Evolutionary conservation across 1,139 yeast genomes (phyloP).

Genomic region (Hyphopichia burtonii): DNA sequence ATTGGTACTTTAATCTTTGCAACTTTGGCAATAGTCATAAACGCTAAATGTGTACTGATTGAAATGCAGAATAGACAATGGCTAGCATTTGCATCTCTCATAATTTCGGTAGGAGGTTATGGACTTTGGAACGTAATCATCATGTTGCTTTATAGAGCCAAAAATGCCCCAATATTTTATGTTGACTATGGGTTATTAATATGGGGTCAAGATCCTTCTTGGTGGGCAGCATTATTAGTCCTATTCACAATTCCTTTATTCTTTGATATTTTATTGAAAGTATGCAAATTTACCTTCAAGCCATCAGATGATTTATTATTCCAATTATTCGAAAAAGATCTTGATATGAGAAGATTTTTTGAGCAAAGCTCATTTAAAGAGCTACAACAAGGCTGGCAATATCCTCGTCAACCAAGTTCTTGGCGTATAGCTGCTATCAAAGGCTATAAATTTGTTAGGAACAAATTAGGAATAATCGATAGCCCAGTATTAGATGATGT

Average conservation of each 20-base stretch:
- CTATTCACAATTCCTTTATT: conserved; percentile 57
- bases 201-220: conserved; percentile 76
- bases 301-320: conserved; percentile 82
- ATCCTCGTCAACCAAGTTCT: conserved; percentile 46
- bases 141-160: conserved; percentile 62
- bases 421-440: conserved; percentile 14
- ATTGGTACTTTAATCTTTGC: conserved; percentile 76
- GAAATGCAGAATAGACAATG: conserved; percentile 84
- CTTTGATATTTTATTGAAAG: conserved; percentile 64
- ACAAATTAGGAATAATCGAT: conserved; percentile 1
- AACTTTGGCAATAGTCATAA: conserved; percentile 68
- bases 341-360: conserved; percentile 62
- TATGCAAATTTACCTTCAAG: conserved; percentile 51
- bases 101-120: conserved; percentile 86
- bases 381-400: conserved; percentile 79
- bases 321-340: conserved; percentile 71
- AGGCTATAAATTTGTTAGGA: conserved; percentile 10
- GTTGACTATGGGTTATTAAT: conserved; percentile 68
- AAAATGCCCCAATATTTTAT: conserved; percentile 63
- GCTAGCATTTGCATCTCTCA: conserved; percentile 65
- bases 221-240: conserved; percentile 79
- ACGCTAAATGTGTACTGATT: conserved; percentile 72
- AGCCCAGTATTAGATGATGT: not conserved
- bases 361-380: conserved; percentile 74
- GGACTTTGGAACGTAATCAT: conserved; percentile 80